A percentile compares a stretch with the other conserved stretches of the same genome.
Evolutionary conservation across 371 early-diverging fungal species (phyloP).

Genomic region (Mortierella sp.): DNA sequence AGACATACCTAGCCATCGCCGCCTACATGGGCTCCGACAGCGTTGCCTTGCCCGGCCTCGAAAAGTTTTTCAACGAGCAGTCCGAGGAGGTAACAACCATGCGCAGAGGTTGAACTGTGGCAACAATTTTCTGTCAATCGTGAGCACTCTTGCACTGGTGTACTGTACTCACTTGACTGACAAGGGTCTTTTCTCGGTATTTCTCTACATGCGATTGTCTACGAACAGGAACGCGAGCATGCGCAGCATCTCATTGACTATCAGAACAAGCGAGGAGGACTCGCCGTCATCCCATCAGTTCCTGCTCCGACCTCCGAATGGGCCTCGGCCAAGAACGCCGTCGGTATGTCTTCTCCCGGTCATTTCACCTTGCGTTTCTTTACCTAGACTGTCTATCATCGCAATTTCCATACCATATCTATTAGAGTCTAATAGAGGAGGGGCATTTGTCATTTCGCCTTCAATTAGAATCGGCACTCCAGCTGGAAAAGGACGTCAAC

Average conservation of each 20-base stretch:
- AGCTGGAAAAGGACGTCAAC: conserved; percentile 52
- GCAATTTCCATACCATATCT: not conserved
- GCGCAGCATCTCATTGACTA: conserved; percentile 68
- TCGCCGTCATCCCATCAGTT: conserved; percentile 62
- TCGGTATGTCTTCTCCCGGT: conserved; percentile 10
- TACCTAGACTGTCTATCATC: not conserved
- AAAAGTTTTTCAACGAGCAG: conserved; percentile 70
- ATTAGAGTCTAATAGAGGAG: not conserved
- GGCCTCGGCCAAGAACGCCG: conserved; percentile 40
- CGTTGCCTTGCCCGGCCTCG: conserved; percentile 73
- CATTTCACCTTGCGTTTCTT: not conserved
- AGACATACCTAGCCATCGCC: conserved; percentile 72
- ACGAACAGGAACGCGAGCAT: conserved; percentile 68
- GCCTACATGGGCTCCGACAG: conserved; percentile 68
- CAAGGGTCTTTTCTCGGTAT: not conserved
- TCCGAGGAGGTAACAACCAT: conserved; percentile 61
- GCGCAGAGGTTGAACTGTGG: not conserved
- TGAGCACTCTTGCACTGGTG: not conserved
- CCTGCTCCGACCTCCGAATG: conserved; percentile 61
- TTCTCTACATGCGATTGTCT: not conserved
- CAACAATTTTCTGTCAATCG: too few species aligned
- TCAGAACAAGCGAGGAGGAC: conserved; percentile 70
- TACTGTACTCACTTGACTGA: not conserved
- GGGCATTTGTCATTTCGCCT: not conserved
- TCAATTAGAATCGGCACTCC: conserved; percentile 48